These are phyloP conservation scores for Boletellus sp. DNA, from an alignment of 768 basidiomycete species.

Conservation along the genomic window DNA sequence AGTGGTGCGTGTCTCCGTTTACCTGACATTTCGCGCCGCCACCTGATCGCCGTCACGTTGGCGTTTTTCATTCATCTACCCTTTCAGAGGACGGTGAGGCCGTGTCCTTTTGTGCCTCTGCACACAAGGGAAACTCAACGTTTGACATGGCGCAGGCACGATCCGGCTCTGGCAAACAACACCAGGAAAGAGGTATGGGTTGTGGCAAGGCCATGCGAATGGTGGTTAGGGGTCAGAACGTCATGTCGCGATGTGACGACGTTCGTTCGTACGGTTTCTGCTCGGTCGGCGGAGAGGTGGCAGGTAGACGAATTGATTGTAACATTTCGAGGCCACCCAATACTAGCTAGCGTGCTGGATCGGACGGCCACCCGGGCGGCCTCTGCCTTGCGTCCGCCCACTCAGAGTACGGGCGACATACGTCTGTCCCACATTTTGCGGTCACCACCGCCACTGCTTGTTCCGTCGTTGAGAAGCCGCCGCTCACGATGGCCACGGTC, in stretches of 20 bases:
- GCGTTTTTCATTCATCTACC: slow-evolving; percentile 4
- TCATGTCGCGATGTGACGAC: slow-evolving; percentile 7
- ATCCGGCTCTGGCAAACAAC: slow-evolving; percentile 98
- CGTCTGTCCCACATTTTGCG: no score
- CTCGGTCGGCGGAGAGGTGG: slow-evolving; percentile 10
- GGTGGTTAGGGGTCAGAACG: slow-evolving; percentile 26
- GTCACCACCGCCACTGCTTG: no score
- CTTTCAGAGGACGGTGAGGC: slow-evolving; percentile 68
- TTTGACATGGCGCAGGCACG: slow-evolving; percentile 53
- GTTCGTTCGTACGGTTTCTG: slow-evolving; percentile 7
- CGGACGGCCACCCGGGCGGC: not conserved
- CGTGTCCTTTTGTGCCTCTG: not conserved
- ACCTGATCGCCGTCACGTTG: slow-evolving; percentile 11
- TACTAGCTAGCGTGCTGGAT: slow-evolving; percentile 8
- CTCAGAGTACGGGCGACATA: no score
- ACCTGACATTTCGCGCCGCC: slow-evolving; percentile 4
- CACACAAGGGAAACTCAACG: not conserved
- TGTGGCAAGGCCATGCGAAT: slow-evolving; percentile 71
- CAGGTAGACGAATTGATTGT: slow-evolving; percentile 14
- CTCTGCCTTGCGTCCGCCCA: no score
- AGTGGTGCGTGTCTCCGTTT: slow-evolving; percentile 62
- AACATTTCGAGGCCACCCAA: slow-evolving; percentile 14
- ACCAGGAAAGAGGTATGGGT: slow-evolving; percentile 86
- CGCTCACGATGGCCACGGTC: no score
- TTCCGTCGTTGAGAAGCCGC: no score